These are phyloP conservation scores for Crassisporium funariophilum DNA, from an alignment of 768 basidiomycete genomes.

Conservation along the genomic window DNA sequence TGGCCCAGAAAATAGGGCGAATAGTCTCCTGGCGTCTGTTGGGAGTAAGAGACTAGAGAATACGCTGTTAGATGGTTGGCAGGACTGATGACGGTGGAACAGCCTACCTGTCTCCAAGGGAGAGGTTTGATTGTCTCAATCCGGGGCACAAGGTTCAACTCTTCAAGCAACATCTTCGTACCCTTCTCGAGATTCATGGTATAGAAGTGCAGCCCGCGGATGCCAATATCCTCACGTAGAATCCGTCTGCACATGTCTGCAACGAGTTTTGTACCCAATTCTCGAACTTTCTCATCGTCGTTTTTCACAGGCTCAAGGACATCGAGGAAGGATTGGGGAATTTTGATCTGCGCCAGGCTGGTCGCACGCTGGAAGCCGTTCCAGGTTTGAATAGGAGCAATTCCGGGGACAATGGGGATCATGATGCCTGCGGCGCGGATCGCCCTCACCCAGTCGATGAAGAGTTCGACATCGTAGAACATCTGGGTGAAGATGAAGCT, in stretches of 20 bases:
- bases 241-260: constrained; percentile 93
- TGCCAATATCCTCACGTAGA: constrained; percentile 74
- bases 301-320: constrained; percentile 85
- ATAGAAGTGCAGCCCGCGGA: constrained; percentile 92
- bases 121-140: constrained; percentile 92
- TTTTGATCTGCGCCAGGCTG: constrained; percentile 72
- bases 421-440: constrained; percentile 86
- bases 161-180: constrained; percentile 92
- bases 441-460: constrained; percentile 87
- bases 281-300: constrained; percentile 90
- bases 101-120: constrained; percentile 90
- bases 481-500: constrained; percentile 97
- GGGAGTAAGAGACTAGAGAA: constrained; percentile 81
- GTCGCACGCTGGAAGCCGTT: constrained; percentile 90
- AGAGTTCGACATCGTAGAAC: constrained; percentile 94
- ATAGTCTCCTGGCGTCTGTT: constrained; percentile 89
- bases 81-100: constrained; percentile 2
- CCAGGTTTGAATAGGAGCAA: constrained; percentile 95
- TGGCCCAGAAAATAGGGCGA: constrained; percentile 99
- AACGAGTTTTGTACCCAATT: constrained; percentile 91
- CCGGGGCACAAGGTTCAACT: constrained; percentile 84
- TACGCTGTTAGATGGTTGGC: constrained; percentile 15
- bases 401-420: constrained; percentile 90
- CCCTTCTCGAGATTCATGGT: constrained; percentile 98
- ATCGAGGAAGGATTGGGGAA: constrained; percentile 77